phyloP scores from a whole-genome alignment of 352 stramenopile species.

The Phytophthora megakarya region DNA sequence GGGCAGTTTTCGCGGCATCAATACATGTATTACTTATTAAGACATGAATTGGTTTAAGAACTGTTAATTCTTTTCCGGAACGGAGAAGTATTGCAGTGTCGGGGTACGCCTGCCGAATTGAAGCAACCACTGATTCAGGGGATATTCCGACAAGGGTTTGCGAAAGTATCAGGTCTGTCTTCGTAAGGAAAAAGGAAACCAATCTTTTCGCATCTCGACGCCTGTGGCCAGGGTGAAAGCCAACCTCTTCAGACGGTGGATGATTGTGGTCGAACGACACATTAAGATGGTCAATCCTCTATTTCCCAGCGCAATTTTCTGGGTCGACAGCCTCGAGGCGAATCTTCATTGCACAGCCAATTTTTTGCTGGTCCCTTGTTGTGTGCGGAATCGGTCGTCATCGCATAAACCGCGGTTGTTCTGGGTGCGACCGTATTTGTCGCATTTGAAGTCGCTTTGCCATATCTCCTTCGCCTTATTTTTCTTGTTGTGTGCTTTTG shows the following conservation, averaged over 20 bases:
- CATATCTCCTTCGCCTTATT: constrained; percentile 1
- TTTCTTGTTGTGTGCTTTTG: constrained; percentile 8
- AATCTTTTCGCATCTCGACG: no score
- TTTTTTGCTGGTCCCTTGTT: constrained; percentile 2
- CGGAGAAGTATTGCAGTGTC: no score
- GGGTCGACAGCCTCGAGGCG: neutral
- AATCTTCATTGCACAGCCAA: constrained; percentile 13
- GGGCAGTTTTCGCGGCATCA: no score
- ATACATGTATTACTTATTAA: no score
- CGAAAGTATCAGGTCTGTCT: no score
- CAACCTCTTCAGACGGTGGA: neutral
- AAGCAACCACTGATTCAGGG: no score
- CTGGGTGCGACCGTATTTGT: neutral
- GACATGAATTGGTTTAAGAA: no score
- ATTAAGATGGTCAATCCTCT: constrained; percentile 6
- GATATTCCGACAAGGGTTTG: no score
- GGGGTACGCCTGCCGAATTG: no score
- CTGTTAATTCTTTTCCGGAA: no score
- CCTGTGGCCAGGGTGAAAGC: neutral
- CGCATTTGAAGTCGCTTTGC: constrained; percentile 6
- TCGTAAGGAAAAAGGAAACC: no score
- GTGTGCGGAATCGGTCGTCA: neutral
- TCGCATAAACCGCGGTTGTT: neutral
- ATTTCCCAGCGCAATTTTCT: no score
- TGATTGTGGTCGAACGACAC: neutral